A percentile compares a stretch with the other conserved stretches of the same genome.
phyloP scores from a whole-genome alignment of 139 green algal species.

The Coccomyxa sp. region DNA sequence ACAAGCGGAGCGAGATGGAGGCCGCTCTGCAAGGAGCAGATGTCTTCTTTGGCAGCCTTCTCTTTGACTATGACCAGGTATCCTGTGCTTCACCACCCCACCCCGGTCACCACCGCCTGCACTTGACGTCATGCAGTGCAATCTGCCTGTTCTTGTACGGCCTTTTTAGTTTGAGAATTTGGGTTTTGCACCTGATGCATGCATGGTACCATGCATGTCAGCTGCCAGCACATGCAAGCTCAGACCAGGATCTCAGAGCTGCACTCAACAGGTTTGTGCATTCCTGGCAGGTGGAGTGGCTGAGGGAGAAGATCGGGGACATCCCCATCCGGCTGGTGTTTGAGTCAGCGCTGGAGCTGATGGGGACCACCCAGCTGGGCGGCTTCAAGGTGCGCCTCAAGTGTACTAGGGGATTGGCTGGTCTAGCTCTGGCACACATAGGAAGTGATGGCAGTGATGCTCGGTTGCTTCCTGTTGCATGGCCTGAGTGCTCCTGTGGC shows the following conservation, averaged over 20 bases:
- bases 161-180: too few relatives aligned
- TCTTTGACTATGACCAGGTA: constrained; percentile 98
- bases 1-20: constrained; percentile 54
- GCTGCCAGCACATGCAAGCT: too few relatives aligned
- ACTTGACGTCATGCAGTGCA: not conserved
- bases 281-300: constrained; percentile 94
- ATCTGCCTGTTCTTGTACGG: not conserved
- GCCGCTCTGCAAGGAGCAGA: constrained; percentile 77
- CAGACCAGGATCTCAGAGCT: too few relatives aligned
- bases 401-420: not conserved
- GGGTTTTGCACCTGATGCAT: too few relatives aligned
- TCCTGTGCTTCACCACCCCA: constrained; percentile 14
- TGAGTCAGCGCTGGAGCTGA: constrained; percentile 95
- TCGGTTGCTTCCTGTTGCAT: too few relatives aligned
- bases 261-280: too few relatives aligned
- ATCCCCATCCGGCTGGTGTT: constrained; percentile 91
- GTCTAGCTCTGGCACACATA: not conserved
- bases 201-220: too few relatives aligned
- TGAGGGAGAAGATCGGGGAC: constrained; percentile 47
- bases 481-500: too few relatives aligned
- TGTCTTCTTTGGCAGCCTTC: constrained; percentile 88
- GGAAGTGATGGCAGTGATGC: too few relatives aligned
- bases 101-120: not conserved
- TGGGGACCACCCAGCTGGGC: constrained; percentile 77
- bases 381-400: constrained; percentile 42